Percentiles rank a stretch among this genome's conserved stretches.
Conservation (phyloP, 2,329 filamentous ascomycete genomes). For the Xylaria sp. region DNA sequence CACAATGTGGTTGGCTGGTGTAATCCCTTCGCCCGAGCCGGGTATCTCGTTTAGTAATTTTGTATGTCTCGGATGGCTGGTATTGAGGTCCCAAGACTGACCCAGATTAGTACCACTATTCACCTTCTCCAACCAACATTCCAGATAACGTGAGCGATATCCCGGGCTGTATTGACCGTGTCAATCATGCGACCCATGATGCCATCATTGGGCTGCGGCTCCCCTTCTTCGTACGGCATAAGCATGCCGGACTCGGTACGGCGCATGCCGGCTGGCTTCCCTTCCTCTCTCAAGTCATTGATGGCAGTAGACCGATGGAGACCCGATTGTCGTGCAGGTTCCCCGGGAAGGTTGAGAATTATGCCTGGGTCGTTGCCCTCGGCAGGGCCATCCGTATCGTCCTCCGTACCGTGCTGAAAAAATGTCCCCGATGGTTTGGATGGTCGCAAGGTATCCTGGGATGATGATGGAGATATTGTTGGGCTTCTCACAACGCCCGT, state of each 20-base stretch:
- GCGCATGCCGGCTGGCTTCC: constrained; percentile 67
- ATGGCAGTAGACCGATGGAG: constrained; percentile 57
- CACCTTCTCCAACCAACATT: constrained; percentile 70
- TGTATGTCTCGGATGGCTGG: background rate
- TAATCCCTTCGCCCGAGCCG: background rate
- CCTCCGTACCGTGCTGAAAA: constrained; percentile 65
- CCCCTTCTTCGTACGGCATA: constrained; percentile 82
- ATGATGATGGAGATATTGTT: constrained; percentile 72
- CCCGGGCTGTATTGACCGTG: constrained; percentile 74
- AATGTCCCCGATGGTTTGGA: constrained; percentile 69
- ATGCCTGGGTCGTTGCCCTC: constrained; percentile 48
- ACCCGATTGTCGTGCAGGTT: constrained; percentile 36
- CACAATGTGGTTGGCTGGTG: constrained; percentile 3
- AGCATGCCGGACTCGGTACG: constrained; percentile 88
- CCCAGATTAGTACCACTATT: background rate
- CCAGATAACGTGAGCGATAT: constrained; percentile 75
- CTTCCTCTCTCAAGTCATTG: constrained; percentile 54
- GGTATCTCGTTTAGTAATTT: constrained; percentile 19
- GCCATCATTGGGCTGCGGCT: constrained; percentile 63
- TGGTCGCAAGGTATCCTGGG: constrained; percentile 80
- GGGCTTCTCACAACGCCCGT: constrained; percentile 54
- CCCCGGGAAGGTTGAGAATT: constrained; percentile 29
- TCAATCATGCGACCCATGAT: constrained; percentile 82
- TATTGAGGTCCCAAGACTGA: background rate
- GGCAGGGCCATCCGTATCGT: constrained; percentile 60